Evolutionary conservation across 495 filamentous ascomycete species (phyloP).

Genomic region (Neurospora intermedia): DNA sequence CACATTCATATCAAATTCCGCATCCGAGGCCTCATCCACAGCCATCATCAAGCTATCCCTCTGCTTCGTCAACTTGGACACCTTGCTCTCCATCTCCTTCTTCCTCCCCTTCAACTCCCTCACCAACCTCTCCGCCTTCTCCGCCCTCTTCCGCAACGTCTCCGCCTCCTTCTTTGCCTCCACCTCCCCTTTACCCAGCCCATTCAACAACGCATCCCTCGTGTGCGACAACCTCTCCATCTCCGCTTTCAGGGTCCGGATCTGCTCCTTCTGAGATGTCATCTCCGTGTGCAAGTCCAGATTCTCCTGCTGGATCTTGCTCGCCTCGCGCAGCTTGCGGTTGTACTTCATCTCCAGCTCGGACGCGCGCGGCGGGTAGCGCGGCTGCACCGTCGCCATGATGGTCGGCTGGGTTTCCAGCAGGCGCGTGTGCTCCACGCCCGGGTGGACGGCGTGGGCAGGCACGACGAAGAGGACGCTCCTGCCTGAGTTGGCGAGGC

Average conservation of each 20-base stretch:
- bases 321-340: constrained; percentile 4
- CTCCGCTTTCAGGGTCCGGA: constrained; percentile 11
- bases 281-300: neutral
- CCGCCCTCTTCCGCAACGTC: neutral
- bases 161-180: constrained; percentile 7
- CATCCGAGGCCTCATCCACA: neutral
- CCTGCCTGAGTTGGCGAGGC: constrained; percentile 28
- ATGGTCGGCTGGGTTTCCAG: constrained; percentile 36
- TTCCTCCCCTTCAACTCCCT: constrained; percentile 4
- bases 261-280: constrained; percentile 1
- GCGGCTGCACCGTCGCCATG: constrained; percentile 27
- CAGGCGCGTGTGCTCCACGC: constrained; percentile 26
- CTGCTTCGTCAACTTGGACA: neutral
- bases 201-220: constrained; percentile 12
- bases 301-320: constrained; percentile 6
- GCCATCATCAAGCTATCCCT: neutral
- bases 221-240: constrained; percentile 6
- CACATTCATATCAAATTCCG: neutral
- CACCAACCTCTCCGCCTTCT: constrained; percentile 7
- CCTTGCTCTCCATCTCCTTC: constrained; percentile 1
- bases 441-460: constrained; percentile 34
- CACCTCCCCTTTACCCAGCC: constrained; percentile 5
- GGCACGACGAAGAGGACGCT: constrained; percentile 40
- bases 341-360: constrained; percentile 25
- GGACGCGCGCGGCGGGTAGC: constrained; percentile 20